Base-by-base conservation (phyloP, 176 grass and related monocot genomes). In the Tillandsia fasciculata region DNA sequence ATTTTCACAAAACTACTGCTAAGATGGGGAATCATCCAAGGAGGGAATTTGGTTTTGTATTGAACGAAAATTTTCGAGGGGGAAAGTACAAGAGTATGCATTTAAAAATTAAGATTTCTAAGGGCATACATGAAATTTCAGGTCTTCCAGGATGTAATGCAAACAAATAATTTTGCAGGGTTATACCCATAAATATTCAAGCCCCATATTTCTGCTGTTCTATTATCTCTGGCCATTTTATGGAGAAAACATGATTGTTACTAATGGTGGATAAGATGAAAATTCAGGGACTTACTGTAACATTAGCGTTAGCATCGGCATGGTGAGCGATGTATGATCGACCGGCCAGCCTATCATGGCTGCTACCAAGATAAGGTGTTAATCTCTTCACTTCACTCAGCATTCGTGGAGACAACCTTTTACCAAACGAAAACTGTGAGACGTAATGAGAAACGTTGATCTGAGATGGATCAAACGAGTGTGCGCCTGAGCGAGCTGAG, bases 391-490 rank as follows among this genome's bases (percentile, higher is more conserved):
- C 73, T 79, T 99, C 87, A 70, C 69, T 12, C 14, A 90, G 51
- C 87, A 93, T 86, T 70, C 49, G 81, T 23, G 49, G 11, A 0
- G 87, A 90, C 2, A 99, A 82, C 49, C 48, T 94, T 80, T 85
- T 87, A 26, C 95, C 95, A 84, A 99, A 99, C 22, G 95, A 94
- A 77, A 99, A 88, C 22, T 88, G 82, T 77, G 90, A 84, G 54
- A 94, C 82, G 11, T 83, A 80, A 81, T 99, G 95, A 12, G 95
- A 99, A 80, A 99, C 80, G 81, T 99, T 99, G 80, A 99, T 99
- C 54, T 93, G 90, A 57, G 89, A 93, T 26, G 95, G 87, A 81
- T 99, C 95, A 79, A 99, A 99, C 1, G 90, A 99, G 80, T 99
- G 95, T 52, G 90, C 88, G 51, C 85, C 89, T 15, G 89, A 90